Evolutionary conservation across 345 rosid genomes (phyloP).

Genomic region (Corymbia maculata): DNA sequence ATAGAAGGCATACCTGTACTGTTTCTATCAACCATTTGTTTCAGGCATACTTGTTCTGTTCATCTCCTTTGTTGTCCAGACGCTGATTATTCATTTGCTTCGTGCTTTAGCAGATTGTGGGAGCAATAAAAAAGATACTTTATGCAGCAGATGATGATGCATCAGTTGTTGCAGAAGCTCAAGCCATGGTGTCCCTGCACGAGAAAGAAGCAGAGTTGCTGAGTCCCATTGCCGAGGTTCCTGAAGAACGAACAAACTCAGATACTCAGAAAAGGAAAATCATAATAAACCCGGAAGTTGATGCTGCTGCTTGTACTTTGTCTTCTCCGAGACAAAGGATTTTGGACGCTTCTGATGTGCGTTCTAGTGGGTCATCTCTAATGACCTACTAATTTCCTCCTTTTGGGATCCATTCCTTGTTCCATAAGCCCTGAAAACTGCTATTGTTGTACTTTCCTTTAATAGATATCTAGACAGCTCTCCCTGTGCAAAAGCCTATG

Average conservation of each 20-base stretch:
- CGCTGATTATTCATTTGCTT: neutral
- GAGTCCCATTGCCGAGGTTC: slow-evolving; percentile 70
- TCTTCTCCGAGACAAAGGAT: slow-evolving; percentile 85
- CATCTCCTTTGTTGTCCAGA: neutral
- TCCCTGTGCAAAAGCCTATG: neutral
- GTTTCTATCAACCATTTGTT: neutral
- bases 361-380: slow-evolving; percentile 80
- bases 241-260: slow-evolving; percentile 48
- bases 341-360: slow-evolving; percentile 87
- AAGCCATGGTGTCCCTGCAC: slow-evolving; percentile 41
- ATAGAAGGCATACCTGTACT: slow-evolving; percentile 59
- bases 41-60: neutral
- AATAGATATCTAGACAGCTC: neutral
- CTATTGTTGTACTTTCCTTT: neutral
- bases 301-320: slow-evolving; percentile 52
- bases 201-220: slow-evolving; percentile 28
- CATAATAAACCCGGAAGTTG: slow-evolving; percentile 66
- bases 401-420: neutral
- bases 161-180: slow-evolving; percentile 59
- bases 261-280: slow-evolving; percentile 76
- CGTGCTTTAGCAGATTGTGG: slow-evolving; percentile 44
- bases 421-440: neutral
- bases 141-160: slow-evolving; percentile 73
- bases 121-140: slow-evolving; percentile 66
- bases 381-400: slow-evolving; percentile 48